These are phyloP conservation scores for Hypoxylon sp. DNA, from an alignment of 2,329 filamentous ascomycete species.

Conservation along the genomic window DNA sequence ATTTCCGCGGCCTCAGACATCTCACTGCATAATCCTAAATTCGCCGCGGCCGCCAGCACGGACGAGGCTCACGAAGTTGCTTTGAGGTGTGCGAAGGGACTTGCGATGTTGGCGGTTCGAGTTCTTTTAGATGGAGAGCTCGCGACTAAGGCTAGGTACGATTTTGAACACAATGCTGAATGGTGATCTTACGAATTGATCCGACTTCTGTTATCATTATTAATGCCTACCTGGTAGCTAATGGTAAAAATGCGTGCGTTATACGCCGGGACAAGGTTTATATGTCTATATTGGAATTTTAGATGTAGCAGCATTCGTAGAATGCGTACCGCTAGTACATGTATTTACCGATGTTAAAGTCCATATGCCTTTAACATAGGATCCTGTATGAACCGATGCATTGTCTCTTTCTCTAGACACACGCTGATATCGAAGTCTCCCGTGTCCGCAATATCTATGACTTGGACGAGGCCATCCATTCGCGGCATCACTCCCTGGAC, in stretches of 20 bases:
- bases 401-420: conserved; percentile 51
- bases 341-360: conserved; percentile 9
- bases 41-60: conserved; percentile 60
- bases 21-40: conserved; percentile 57
- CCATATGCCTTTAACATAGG: conserved; percentile 40
- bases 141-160: conserved; percentile 9
- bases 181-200: conserved; percentile 18
- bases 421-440: conserved; percentile 55
- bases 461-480: conserved; percentile 59
- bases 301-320: background rate
- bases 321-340: background rate
- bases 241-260: too few species aligned
- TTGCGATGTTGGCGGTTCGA: conserved; percentile 37
- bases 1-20: conserved; percentile 57
- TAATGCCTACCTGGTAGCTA: too few species aligned
- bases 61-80: conserved; percentile 62
- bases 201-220: background rate
- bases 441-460: conserved; percentile 55
- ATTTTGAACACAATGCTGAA: conserved; percentile 34
- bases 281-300: background rate
- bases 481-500: conserved; percentile 59
- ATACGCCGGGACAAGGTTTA: background rate
- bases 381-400: conserved; percentile 47
- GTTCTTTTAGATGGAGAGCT: conserved; percentile 36
- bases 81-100: conserved; percentile 34